Percentiles rank a stretch among this genome's conserved stretches.
Conservation (phyloP, 2,329 filamentous ascomycete species). For the Purpureocillium takamizusanense region DNA sequence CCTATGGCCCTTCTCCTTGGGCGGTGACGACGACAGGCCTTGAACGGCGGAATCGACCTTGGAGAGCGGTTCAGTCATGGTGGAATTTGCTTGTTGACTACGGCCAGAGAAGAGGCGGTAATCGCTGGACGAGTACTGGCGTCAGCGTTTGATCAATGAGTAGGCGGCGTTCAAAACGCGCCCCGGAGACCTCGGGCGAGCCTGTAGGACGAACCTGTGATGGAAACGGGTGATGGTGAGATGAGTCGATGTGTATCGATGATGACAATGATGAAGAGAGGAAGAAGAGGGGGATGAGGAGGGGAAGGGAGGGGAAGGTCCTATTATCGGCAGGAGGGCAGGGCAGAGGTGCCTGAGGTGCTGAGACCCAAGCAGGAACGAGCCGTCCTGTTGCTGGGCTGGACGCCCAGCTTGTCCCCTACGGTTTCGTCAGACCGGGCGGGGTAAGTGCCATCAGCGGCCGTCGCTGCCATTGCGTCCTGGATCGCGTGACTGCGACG, state of each 20-base stretch:
- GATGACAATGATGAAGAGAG: slow-evolving; percentile 13
- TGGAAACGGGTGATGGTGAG: slow-evolving; percentile 13
- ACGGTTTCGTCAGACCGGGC: slow-evolving; percentile 33
- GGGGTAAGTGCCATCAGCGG: slow-evolving; percentile 25
- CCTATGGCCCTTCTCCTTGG: slow-evolving; percentile 57
- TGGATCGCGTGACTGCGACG: slow-evolving; percentile 9
- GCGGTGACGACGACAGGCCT: slow-evolving; percentile 60
- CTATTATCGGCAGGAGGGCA: slow-evolving; percentile 19
- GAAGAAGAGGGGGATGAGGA: slow-evolving; percentile 13
- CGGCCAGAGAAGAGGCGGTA: neutral
- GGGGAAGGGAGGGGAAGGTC: slow-evolving; percentile 16
- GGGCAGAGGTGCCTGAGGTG: slow-evolving; percentile 8
- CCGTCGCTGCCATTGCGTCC: slow-evolving; percentile 5
- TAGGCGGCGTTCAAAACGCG: neutral
- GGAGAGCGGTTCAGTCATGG: slow-evolving; percentile 50
- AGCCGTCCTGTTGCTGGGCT: neutral
- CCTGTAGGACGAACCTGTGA: slow-evolving; percentile 8
- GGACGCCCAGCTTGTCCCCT: slow-evolving; percentile 11
- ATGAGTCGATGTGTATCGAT: slow-evolving; percentile 4
- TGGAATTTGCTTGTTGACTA: slow-evolving; percentile 11
- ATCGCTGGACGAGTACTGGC: neutral
- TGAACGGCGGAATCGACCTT: slow-evolving; percentile 91
- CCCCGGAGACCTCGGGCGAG: neutral
- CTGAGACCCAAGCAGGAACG: slow-evolving; percentile 2
- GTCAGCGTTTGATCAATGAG: neutral